Evolutionary conservation across 2,329 filamentous ascomycete genomes (phyloP).

Genomic region (Colletotrichum sidae): DNA sequence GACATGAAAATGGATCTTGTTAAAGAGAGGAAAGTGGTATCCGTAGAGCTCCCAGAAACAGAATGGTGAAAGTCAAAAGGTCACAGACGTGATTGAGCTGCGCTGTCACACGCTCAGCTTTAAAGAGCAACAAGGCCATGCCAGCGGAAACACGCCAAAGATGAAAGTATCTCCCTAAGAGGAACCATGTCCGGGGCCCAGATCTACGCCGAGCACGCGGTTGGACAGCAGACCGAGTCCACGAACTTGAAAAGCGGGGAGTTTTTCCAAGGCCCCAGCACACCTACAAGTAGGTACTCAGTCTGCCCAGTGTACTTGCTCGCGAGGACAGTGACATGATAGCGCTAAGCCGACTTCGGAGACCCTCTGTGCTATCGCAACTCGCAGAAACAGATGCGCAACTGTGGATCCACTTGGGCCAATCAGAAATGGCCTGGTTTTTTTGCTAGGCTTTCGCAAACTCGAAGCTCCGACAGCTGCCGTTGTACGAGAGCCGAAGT

Average conservation of each 20-base stretch:
- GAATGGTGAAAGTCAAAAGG: slow-evolving; percentile 1
- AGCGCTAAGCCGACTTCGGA: slow-evolving; percentile 12
- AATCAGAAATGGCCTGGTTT: slow-evolving; percentile 17
- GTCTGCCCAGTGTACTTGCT: too few species aligned
- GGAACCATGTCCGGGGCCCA: too few species aligned
- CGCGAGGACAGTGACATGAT: neutral
- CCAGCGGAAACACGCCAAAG: neutral
- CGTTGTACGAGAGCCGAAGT: neutral
- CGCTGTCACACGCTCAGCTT: slow-evolving; percentile 10
- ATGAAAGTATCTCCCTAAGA: too few species aligned
- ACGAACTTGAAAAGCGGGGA: slow-evolving; percentile 22
- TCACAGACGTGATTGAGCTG: slow-evolving; percentile 5
- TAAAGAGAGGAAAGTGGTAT: neutral
- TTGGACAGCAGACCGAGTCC: slow-evolving; percentile 13
- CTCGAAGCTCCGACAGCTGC: slow-evolving; percentile 29
- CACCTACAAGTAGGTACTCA: neutral
- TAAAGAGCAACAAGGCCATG: slow-evolving; percentile 12
- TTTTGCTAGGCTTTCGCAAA: slow-evolving; percentile 41
- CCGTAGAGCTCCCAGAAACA: slow-evolving; percentile 18
- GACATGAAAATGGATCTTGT: slow-evolving; percentile 20
- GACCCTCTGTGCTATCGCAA: slow-evolving; percentile 21
- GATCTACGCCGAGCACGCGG: slow-evolving; percentile 18
- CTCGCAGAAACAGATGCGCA: slow-evolving; percentile 33
- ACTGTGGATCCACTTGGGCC: slow-evolving; percentile 9
- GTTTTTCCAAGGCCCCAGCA: neutral